phyloP scores from a whole-genome alignment of 2,329 filamentous ascomycete species.

The Neonectria ditissima region DNA sequence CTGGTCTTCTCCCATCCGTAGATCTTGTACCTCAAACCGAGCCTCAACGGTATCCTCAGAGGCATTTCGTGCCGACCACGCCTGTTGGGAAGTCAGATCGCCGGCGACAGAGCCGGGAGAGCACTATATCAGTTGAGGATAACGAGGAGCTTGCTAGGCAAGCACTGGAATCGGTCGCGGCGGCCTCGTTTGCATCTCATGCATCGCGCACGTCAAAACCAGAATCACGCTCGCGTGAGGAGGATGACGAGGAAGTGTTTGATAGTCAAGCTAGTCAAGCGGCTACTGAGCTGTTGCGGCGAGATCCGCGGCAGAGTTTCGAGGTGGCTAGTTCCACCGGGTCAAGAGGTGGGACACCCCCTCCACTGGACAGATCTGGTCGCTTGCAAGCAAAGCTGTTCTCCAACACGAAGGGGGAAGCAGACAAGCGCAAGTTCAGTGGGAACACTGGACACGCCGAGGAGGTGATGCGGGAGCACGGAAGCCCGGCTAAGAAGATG shows the following conservation, averaged over 20 bases:
- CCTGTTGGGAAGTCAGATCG: constrained; percentile 57
- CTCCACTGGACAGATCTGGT: constrained; percentile 57
- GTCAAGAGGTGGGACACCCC: constrained; percentile 59
- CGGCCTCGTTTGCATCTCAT: constrained; percentile 48
- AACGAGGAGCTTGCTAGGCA: constrained; percentile 68
- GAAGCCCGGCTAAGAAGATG: constrained; percentile 65
- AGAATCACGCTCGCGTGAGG: constrained; percentile 40
- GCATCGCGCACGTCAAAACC: constrained; percentile 44
- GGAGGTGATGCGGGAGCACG: constrained; percentile 49
- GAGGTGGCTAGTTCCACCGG: constrained; percentile 59
- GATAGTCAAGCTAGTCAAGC: constrained; percentile 83
- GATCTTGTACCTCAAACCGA: constrained; percentile 72
- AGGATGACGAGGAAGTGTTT: constrained; percentile 64
- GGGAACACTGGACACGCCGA: constrained; percentile 47
- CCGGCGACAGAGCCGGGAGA: constrained; percentile 80
- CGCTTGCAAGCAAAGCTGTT: constrained; percentile 65
- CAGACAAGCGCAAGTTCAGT: constrained; percentile 66
- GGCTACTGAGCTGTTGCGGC: constrained; percentile 79
- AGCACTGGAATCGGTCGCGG: constrained; percentile 66
- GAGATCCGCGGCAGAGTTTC: constrained; percentile 65
- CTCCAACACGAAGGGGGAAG: constrained; percentile 56
- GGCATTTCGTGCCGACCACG: constrained; percentile 59
- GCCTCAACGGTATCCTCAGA: constrained; percentile 59
- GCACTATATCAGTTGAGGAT: constrained; percentile 81
- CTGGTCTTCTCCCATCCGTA: constrained; percentile 70